Percentiles rank a stretch among this genome's conserved stretches.
Conservation (phyloP, 192 early-diverging fungal genomes). For the Podila epigama region DNA sequence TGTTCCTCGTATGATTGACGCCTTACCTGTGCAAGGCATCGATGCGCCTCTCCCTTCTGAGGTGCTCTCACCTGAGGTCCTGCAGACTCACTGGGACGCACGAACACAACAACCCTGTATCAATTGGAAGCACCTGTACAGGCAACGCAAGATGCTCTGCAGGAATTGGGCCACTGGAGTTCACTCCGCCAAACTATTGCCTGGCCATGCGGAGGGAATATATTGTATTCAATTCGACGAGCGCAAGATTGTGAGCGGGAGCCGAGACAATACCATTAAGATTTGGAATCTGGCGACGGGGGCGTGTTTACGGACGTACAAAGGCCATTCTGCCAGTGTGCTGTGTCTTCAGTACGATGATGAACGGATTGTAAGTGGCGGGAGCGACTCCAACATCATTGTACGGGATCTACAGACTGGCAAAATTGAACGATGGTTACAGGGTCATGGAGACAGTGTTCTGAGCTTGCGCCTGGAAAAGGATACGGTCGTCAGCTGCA, state of each 20-base stretch:
- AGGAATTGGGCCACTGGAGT: conserved; percentile 75
- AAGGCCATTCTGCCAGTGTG: conserved; percentile 79
- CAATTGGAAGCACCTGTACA: conserved; percentile 80
- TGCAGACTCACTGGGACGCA: conserved; percentile 50
- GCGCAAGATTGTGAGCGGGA: conserved; percentile 73
- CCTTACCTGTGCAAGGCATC: background rate
- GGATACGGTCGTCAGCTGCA: conserved; percentile 80
- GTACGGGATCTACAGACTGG: conserved; percentile 77
- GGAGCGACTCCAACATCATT: conserved; percentile 70
- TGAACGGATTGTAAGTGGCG: conserved; percentile 70
- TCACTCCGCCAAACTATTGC: conserved; percentile 66
- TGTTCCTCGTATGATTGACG: conserved; percentile 3
- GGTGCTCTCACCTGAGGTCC: conserved; percentile 11
- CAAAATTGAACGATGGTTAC: conserved; percentile 49
- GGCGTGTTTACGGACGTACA: conserved; percentile 63
- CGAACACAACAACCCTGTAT: conserved; percentile 47
- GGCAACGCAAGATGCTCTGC: conserved; percentile 68
- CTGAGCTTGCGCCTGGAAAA: conserved; percentile 80
- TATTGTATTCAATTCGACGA: conserved; percentile 86
- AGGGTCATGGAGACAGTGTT: conserved; percentile 70
- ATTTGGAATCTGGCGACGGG: conserved; percentile 78
- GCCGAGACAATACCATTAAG: conserved; percentile 74
- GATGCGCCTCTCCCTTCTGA: conserved; percentile 30
- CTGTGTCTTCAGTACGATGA: conserved; percentile 87
- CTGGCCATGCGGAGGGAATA: conserved; percentile 84